Percentiles rank a stretch among this genome's conserved stretches.
Conservation (phyloP, 371 early-diverging fungal species). For the Dinochytrium kinnereticum region DNA sequence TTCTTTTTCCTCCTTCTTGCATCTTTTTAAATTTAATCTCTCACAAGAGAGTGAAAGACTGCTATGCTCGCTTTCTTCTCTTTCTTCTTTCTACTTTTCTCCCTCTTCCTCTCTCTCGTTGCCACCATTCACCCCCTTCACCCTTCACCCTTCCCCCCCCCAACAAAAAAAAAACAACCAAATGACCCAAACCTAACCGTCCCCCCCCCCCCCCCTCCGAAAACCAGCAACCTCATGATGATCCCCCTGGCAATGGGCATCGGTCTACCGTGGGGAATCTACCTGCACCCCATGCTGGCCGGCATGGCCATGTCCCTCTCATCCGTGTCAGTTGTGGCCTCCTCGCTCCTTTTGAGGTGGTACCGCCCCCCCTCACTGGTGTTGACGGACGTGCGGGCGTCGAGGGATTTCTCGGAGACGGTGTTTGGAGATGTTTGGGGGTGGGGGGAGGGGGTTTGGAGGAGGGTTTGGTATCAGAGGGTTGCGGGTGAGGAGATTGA, state of each 20-base stretch:
- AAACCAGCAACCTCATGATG: constrained; percentile 80
- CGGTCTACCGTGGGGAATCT: constrained; percentile 78
- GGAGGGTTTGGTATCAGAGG: neutral
- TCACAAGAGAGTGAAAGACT: neutral
- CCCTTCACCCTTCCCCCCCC: no score
- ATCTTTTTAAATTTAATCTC: neutral
- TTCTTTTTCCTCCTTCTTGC: neutral
- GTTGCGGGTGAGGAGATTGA: neutral
- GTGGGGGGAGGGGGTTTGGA: neutral
- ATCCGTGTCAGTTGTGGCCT: constrained; percentile 90
- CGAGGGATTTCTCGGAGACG: neutral
- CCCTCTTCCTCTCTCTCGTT: no score
- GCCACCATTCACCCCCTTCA: no score
- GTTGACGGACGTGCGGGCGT: neutral
- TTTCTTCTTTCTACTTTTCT: no score
- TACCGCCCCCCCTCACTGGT: constrained; percentile 37
- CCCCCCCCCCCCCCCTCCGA: no score
- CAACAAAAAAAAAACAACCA: no score
- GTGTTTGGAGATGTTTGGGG: neutral
- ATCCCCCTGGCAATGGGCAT: constrained; percentile 96
- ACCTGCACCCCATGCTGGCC: constrained; percentile 89
- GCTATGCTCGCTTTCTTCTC: neutral
- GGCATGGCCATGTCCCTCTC: constrained; percentile 94
- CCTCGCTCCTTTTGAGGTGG: constrained; percentile 75
- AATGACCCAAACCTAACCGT: no score